Evolutionary conservation across 1,284 basidiomycete genomes (phyloP).

Genomic region (Puccinia polysora): DNA sequence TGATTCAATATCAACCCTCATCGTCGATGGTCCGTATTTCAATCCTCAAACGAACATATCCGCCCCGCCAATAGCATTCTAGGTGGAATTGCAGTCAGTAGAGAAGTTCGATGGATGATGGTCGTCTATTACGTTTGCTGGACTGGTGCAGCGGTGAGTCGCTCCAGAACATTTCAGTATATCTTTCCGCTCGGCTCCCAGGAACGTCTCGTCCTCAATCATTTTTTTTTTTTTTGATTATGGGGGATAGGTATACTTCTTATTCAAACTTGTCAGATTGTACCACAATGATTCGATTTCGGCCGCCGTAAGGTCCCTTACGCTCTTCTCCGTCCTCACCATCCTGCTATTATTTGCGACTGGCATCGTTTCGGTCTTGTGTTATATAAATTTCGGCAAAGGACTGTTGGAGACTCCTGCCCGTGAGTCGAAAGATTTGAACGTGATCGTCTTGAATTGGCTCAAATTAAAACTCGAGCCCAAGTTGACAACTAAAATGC

Average conservation of each 20-base stretch:
- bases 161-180: neutral
- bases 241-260: slow-evolving; percentile 18
- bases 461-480: no score
- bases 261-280: slow-evolving; percentile 24
- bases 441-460: no score
- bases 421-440: no score
- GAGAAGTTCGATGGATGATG: slow-evolving; percentile 38
- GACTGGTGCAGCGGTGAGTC: slow-evolving; percentile 17
- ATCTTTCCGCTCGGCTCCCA: neutral
- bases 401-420: slow-evolving; percentile 16
- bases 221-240: neutral
- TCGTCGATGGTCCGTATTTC: neutral
- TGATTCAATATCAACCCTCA: neutral
- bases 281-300: slow-evolving; percentile 22
- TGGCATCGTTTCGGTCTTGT: slow-evolving; percentile 25
- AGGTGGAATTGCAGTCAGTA: slow-evolving; percentile 27
- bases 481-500: no score
- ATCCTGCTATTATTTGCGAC: slow-evolving; percentile 24
- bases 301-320: slow-evolving; percentile 7
- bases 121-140: slow-evolving; percentile 22
- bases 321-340: slow-evolving; percentile 35
- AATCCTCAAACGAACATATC: no score
- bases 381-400: slow-evolving; percentile 38
- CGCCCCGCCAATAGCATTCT: slow-evolving; percentile 11
- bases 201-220: neutral